Percentiles rank a stretch among this genome's conserved stretches.
These are phyloP conservation scores for Naganishia sp. DNA, from an alignment of 1,284 basidiomycete genomes.

Conservation along the genomic window DNA sequence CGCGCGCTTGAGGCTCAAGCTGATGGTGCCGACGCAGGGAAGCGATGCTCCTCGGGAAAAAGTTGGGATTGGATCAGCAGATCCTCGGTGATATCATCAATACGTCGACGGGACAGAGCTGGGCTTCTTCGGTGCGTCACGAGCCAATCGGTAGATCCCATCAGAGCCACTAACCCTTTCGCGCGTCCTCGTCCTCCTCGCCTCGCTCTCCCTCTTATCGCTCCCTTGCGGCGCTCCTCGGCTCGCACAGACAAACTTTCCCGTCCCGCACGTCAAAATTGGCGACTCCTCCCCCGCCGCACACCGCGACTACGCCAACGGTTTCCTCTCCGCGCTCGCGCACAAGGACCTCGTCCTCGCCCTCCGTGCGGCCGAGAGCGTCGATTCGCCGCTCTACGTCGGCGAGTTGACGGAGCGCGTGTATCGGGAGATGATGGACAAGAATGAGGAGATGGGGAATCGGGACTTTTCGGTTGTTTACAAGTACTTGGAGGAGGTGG, in stretches of 20 bases:
- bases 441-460: slow-evolving; percentile 61
- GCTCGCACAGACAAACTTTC: slow-evolving; percentile 77
- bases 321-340: slow-evolving; percentile 81
- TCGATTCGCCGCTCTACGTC: slow-evolving; percentile 63
- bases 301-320: slow-evolving; percentile 71
- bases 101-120: slow-evolving; percentile 67
- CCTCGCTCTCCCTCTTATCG: slow-evolving; percentile 65
- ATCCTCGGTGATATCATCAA: slow-evolving; percentile 78
- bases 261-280: slow-evolving; percentile 68
- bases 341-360: slow-evolving; percentile 84
- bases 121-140: slow-evolving; percentile 28
- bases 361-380: slow-evolving; percentile 60
- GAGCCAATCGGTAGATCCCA: background rate
- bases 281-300: slow-evolving; percentile 65
- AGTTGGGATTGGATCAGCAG: slow-evolving; percentile 70
- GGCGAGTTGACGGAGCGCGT: slow-evolving; percentile 65
- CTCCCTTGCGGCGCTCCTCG: slow-evolving; percentile 60
- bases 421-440: slow-evolving; percentile 62
- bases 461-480: slow-evolving; percentile 83
- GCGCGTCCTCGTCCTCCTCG: background rate
- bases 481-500: slow-evolving; percentile 57
- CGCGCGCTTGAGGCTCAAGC: background rate
- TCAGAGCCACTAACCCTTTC: background rate
- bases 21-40: slow-evolving; percentile 55
- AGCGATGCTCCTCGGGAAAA: slow-evolving; percentile 79